Conservation (phyloP, 768 basidiomycete species). For the Paxillus ammoniavirescens region DNA sequence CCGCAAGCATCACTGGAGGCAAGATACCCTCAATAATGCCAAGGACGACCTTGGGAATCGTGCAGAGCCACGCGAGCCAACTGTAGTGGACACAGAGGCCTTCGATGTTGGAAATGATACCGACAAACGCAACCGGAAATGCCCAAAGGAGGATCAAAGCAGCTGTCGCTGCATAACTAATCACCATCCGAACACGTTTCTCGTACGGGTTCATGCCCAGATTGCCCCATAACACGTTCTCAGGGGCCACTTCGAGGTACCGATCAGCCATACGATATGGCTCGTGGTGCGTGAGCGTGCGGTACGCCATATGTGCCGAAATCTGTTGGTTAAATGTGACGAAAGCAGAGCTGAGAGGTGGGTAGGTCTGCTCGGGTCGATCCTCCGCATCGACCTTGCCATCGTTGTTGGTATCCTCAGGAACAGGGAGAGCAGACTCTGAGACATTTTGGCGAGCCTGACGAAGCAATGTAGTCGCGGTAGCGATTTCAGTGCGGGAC, state of each 20-base stretch:
- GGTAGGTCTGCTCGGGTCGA: constrained; percentile 40
- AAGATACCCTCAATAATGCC: constrained; percentile 90
- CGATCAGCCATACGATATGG: constrained; percentile 79
- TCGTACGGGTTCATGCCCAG: constrained; percentile 90
- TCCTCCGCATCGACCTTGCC: constrained; percentile 11
- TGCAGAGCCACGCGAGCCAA: constrained; percentile 88
- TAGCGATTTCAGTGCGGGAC: constrained; percentile 71
- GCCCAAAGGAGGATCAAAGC: constrained; percentile 87
- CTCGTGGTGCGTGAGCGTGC: constrained; percentile 73
- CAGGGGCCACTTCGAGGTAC: constrained; percentile 80
- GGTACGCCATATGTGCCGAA: constrained; percentile 84
- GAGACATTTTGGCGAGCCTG: constrained; percentile 39
- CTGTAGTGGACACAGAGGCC: constrained; percentile 57
- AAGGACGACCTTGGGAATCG: constrained; percentile 57
- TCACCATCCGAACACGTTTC: constrained; percentile 57
- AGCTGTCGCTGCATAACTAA: constrained; percentile 74
- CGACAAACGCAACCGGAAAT: constrained; percentile 84
- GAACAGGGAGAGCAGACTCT: constrained; percentile 12
- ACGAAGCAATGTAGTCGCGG: constrained; percentile 52
- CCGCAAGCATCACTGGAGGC: constrained; percentile 82
- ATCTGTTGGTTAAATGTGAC: constrained; percentile 92
- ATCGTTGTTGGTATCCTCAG: constrained; percentile 24
- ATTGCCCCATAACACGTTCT: constrained; percentile 92
- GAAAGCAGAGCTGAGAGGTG: constrained; percentile 72
- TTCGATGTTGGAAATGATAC: constrained; percentile 78